Evolutionary conservation across 176 grass and related monocot genomes (phyloP).

Genomic region (Olyra latifolia): DNA sequence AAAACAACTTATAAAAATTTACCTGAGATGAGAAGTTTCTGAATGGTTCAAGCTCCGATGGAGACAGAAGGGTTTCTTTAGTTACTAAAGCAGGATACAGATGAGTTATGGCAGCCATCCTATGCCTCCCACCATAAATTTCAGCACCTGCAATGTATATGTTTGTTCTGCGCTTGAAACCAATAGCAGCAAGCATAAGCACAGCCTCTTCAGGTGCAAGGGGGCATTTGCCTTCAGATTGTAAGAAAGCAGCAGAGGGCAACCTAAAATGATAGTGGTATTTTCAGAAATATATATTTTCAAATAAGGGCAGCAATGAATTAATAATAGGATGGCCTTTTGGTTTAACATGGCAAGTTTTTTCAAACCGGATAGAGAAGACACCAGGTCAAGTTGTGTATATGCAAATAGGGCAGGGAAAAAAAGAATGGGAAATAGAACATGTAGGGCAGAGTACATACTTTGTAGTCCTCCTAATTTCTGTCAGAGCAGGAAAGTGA

Average conservation of each 20-base stretch:
- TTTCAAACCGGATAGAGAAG: not conserved
- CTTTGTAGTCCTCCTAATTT: conserved; percentile 78
- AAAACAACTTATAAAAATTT: conserved; percentile 34
- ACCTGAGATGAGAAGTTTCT: conserved; percentile 93
- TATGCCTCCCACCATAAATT: conserved; percentile 85
- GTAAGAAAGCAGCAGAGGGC: conserved; percentile 74
- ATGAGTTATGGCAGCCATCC: conserved; percentile 88
- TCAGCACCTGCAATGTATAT: conserved; percentile 93
- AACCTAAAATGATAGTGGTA: conserved; percentile 54
- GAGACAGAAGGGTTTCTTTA: conserved; percentile 88
- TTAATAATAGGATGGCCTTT: conserved; percentile 12
- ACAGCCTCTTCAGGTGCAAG: conserved; percentile 95
- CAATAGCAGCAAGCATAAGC: conserved; percentile 94
- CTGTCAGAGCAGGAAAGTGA: conserved; percentile 89
- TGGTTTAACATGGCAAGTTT: conserved; percentile 6
- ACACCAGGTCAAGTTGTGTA: not conserved
- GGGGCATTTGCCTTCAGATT: conserved; percentile 92
- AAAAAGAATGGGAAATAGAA: not conserved
- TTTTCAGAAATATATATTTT: conserved; percentile 1
- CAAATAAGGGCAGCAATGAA: not conserved
- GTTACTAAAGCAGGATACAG: conserved; percentile 86
- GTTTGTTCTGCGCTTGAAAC: conserved; percentile 83
- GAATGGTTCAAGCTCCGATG: conserved; percentile 81
- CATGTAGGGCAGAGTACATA: conserved; percentile 47
- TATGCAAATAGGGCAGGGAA: not conserved